Conservation (phyloP, 768 basidiomycete species). For the Daedalea quercina region DNA sequence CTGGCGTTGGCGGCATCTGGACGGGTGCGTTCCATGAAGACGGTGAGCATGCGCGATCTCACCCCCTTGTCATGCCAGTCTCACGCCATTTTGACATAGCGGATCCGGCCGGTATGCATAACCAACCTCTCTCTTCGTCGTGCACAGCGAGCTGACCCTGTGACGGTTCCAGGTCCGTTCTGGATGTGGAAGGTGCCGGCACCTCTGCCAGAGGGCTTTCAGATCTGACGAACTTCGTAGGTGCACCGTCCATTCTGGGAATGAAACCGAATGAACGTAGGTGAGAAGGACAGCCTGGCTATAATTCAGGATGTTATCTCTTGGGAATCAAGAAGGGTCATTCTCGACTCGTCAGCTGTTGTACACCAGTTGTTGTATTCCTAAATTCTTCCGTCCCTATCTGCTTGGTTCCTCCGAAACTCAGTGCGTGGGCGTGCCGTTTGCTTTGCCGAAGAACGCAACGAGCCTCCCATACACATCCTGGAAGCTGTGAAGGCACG, state of each 20-base stretch:
- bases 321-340: too few species aligned
- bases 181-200: slow-evolving; percentile 58
- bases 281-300: not conserved
- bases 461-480: slow-evolving; percentile 49
- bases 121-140: not conserved
- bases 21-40: slow-evolving; percentile 53
- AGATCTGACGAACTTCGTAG: not conserved
- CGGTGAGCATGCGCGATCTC: slow-evolving; percentile 26
- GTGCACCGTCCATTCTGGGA: not conserved
- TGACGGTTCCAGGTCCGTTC: slow-evolving; percentile 48
- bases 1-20: slow-evolving; percentile 66
- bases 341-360: too few species aligned
- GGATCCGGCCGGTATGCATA: slow-evolving; percentile 55
- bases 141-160: not conserved
- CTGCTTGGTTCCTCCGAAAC: not conserved
- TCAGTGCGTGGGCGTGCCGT: slow-evolving; percentile 1
- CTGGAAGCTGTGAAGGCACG: slow-evolving; percentile 30
- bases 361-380: too few species aligned
- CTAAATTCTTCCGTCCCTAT: not conserved
- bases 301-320: too few species aligned
- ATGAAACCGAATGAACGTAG: not conserved
- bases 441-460: slow-evolving; percentile 39
- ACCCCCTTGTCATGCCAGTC: slow-evolving; percentile 1
- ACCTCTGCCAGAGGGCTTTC: not conserved
- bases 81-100: slow-evolving; percentile 26